These are phyloP conservation scores for Pythium dissimile DNA, from an alignment of 352 stramenopile genomes.

Conservation along the genomic window DNA sequence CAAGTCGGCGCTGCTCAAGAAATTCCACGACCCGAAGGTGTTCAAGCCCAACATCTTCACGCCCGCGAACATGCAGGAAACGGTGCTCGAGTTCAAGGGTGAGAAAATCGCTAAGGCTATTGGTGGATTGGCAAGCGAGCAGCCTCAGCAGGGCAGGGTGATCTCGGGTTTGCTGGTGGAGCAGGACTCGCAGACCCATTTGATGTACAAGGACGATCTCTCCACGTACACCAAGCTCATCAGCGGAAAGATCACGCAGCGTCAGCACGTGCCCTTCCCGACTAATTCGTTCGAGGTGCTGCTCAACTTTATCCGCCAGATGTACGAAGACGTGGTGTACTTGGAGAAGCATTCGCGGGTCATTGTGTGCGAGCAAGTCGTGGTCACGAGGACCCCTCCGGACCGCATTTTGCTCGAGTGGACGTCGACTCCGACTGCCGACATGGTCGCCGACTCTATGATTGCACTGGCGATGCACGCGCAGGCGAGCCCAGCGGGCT, in stretches of 20 bases:
- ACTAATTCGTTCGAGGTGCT: conserved; percentile 79
- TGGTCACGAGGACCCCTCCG: conserved; percentile 42
- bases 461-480: conserved; percentile 95
- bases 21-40: conserved; percentile 86
- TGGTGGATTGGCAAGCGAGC: conserved; percentile 57
- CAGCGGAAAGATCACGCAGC: conserved; percentile 75
- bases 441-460: conserved; percentile 96
- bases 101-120: conserved; percentile 89
- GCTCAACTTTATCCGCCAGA: conserved; percentile 74
- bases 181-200: conserved; percentile 79
- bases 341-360: conserved; percentile 55
- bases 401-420: conserved; percentile 70
- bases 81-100: conserved; percentile 84
- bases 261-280: conserved; percentile 83
- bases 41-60: conserved; percentile 83
- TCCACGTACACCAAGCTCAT: conserved; percentile 86
- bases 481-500: conserved; percentile 74
- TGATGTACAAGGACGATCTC: conserved; percentile 84
- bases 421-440: conserved; percentile 90
- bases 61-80: conserved; percentile 85
- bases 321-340: conserved; percentile 74
- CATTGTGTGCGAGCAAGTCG: conserved; percentile 69
- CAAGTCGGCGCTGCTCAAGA: conserved; percentile 90
- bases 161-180: conserved; percentile 84
- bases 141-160: conserved; percentile 74